Percentiles rank a stretch among this genome's conserved stretches.
Evolutionary conservation across 345 rosid species (phyloP).

Genomic region (Dipteronia dyeriana): DNA sequence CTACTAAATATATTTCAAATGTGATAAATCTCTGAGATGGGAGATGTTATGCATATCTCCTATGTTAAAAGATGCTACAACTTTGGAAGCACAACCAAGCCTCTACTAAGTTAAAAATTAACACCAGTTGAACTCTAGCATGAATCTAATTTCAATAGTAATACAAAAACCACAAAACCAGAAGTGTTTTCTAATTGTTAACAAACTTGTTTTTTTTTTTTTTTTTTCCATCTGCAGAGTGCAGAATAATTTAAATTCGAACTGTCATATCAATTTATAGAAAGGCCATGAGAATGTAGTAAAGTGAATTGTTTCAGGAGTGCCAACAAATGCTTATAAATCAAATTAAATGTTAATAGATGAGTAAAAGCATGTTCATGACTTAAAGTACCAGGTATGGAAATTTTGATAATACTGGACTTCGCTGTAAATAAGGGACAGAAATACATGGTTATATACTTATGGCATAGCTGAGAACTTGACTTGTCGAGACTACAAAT

Average conservation of each 20-base stretch:
- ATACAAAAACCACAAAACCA: too few relatives aligned
- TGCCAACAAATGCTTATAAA: background rate
- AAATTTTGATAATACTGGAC: background rate
- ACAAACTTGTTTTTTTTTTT: too few relatives aligned
- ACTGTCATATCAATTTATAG: background rate
- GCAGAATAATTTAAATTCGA: background rate
- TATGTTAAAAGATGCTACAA: too few relatives aligned
- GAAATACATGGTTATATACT: conserved; percentile 8
- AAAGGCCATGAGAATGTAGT: background rate
- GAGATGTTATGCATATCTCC: too few relatives aligned
- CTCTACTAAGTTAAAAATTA: too few relatives aligned
- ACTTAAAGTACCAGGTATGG: background rate
- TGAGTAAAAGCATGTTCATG: background rate
- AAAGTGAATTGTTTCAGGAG: background rate
- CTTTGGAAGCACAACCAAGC: too few relatives aligned
- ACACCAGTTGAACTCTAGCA: too few relatives aligned
- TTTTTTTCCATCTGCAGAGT: too few relatives aligned
- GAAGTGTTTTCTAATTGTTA: too few relatives aligned
- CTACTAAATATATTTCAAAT: too few relatives aligned
- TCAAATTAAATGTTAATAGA: background rate
- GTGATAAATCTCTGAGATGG: too few relatives aligned
- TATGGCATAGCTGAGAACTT: background rate
- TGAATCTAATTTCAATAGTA: too few relatives aligned
- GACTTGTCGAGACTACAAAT: background rate
- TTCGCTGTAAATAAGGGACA: background rate